Evolutionary conservation across 164 flowering plant species (phyloP).

Genomic region (Berberis vulgaris): DNA sequence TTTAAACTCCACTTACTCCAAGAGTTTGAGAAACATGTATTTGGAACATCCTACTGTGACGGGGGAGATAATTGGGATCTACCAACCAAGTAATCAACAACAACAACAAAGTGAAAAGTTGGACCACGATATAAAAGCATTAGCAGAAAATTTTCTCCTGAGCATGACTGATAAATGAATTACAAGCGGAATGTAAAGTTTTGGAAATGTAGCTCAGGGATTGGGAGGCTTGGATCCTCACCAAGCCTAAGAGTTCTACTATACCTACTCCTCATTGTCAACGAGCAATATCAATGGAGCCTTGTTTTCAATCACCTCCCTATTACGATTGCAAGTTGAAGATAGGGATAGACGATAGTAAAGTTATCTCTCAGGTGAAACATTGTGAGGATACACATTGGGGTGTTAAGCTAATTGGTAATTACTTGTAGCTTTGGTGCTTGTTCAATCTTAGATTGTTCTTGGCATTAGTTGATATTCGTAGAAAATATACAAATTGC

Average conservation of each 20-base stretch:
- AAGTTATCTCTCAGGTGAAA: constrained; percentile 65
- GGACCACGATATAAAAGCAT: constrained; percentile 57
- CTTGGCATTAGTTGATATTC: too few relatives aligned
- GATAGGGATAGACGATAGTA: constrained; percentile 56
- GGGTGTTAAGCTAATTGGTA: constrained; percentile 66
- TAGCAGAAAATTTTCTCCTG: constrained; percentile 78
- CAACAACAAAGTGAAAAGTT: constrained; percentile 53
- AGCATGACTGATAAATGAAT: constrained; percentile 27
- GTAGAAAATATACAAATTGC: too few relatives aligned
- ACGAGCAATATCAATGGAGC: constrained; percentile 78
- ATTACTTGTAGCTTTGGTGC: constrained; percentile 16
- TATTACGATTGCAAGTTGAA: constrained; percentile 65
- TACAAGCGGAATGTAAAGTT: constrained; percentile 40
- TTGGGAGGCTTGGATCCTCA: constrained; percentile 83
- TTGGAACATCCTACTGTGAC: constrained; percentile 34
- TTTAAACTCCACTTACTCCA: too few relatives aligned
- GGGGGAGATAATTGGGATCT: constrained; percentile 48
- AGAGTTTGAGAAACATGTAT: too few relatives aligned
- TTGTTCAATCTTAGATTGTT: too few relatives aligned
- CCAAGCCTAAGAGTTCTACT: constrained; percentile 59
- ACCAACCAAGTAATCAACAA: constrained; percentile 83
- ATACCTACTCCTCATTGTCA: constrained; percentile 69
- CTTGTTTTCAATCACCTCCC: constrained; percentile 64
- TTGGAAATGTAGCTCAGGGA: constrained; percentile 87
- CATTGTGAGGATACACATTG: constrained; percentile 85